phyloP scores from a whole-genome alignment of 2,329 filamentous ascomycete species.

The Ceratocystis eucalypticola region DNA sequence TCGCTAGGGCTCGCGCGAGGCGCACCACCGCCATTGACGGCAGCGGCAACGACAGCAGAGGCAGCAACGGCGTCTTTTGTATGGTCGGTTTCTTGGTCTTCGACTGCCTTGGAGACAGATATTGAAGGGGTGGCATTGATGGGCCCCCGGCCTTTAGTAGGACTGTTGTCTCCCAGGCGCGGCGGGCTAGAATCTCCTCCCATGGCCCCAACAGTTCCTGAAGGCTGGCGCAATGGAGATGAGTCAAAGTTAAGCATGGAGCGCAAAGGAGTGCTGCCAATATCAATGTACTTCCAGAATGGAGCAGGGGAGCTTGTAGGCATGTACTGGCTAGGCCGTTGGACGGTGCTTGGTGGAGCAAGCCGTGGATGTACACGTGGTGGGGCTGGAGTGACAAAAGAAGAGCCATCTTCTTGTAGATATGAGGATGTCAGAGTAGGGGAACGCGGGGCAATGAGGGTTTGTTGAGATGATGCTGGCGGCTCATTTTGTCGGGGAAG shows the following conservation, averaged over 20 bases:
- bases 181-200: constrained; percentile 9
- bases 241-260: constrained; percentile 38
- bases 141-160: constrained; percentile 23
- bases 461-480: constrained; percentile 14
- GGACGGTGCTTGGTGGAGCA: constrained; percentile 66
- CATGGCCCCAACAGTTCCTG: not conserved
- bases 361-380: constrained; percentile 59
- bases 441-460: constrained; percentile 32
- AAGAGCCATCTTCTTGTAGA: constrained; percentile 44
- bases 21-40: constrained; percentile 17
- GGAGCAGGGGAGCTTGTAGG: constrained; percentile 73
- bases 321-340: constrained; percentile 73
- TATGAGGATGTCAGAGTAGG: constrained; percentile 50
- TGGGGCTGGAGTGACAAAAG: constrained; percentile 59
- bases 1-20: constrained; percentile 19
- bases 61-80: constrained; percentile 11
- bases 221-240: constrained; percentile 42
- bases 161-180: constrained; percentile 8
- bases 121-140: constrained; percentile 6
- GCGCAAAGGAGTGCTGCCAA: constrained; percentile 56
- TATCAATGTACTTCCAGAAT: constrained; percentile 77
- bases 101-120: constrained; percentile 21
- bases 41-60: constrained; percentile 18
- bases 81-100: constrained; percentile 26
- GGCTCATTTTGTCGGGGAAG: not conserved